These are phyloP conservation scores for Creolimax fragrantissima DNA, from an alignment of 78 protist species.

Conservation along the genomic window DNA sequence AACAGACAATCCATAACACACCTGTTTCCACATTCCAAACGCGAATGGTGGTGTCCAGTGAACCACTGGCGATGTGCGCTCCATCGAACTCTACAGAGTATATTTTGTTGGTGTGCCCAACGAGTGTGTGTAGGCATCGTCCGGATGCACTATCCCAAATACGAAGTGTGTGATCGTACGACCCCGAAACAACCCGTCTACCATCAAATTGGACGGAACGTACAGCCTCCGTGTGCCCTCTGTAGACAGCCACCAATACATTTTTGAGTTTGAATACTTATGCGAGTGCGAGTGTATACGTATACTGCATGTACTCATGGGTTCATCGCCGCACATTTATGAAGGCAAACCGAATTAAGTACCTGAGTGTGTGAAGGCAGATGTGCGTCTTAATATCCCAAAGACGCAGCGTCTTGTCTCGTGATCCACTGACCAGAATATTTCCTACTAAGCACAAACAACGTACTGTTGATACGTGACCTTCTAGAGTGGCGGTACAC, in stretches of 20 bases:
- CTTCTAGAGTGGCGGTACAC: background rate
- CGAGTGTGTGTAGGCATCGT: conserved; percentile 19
- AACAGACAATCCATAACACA: too few relatives aligned
- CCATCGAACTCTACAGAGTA: conserved; percentile 8
- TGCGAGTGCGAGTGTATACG: too few relatives aligned
- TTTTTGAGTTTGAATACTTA: background rate
- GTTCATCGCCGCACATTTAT: too few relatives aligned
- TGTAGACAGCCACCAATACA: background rate
- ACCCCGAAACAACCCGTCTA: background rate
- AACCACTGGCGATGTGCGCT: conserved; percentile 1
- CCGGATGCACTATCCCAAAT: conserved; percentile 36
- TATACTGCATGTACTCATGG: too few relatives aligned
- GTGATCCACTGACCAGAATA: background rate
- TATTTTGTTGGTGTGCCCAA: conserved; percentile 25
- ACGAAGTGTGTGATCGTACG: background rate
- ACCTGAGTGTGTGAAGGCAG: background rate
- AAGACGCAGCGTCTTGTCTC: conserved; percentile 3
- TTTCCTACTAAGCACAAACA: background rate
- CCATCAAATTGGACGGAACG: conserved; percentile 10
- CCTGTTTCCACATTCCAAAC: conserved; percentile 30
- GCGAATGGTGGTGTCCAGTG: conserved; percentile 8
- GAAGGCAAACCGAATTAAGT: too few relatives aligned
- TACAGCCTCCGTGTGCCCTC: conserved; percentile 17
- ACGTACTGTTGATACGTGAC: conserved; percentile 6
- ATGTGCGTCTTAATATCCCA: background rate